Base-by-base conservation (phyloP, 2,329 filamentous ascomycete species). In the Epicoccum nigrum region DNA sequence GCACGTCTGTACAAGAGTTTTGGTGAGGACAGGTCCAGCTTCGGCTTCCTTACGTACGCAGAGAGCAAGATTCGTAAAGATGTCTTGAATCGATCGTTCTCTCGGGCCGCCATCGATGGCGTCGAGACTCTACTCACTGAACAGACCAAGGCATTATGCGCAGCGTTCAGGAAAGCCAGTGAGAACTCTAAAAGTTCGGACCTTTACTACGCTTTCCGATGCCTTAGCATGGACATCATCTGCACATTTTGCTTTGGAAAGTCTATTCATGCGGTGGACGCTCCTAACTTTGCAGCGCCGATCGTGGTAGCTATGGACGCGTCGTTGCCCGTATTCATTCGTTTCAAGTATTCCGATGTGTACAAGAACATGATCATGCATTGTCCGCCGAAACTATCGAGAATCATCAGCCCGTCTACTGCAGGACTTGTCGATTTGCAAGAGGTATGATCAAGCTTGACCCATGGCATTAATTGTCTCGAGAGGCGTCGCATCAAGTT, bases 261-360 rank as follows among this genome's bases (percentile, higher is more conserved):
- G 17, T 64, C 71, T 8, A 65, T 77, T 7, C 45, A 76, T 37
- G 72, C 73, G 7, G 62, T 77, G 34, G 68, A 73, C 13, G 66
- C 64, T 3, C 68, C 73, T 11, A 71, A 69, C 27, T 78, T 79
- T 50, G 58, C 69, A 31, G 72, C 74, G 8, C 76, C 76, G 0
- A 72, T 78, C 19, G 63, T 79, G 1, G 56, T 69, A n/a, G 73
- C 73, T 2, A 75, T 79, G 69, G 72, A 77, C 45, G 67, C 68
- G 2, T 63, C 69, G 4, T 46, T 71, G 6, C 64, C 68, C 0
- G 62, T 70, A 15, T 71, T 74, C 43, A 56, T 73, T 21, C 40
- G 71, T 27, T 75, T 78, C 57, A 76, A 75, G 41, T 72, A 79
- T 56, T 76, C 75, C 16, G 56, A 67, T 4, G 23, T 65, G 7